phyloP scores from a whole-genome alignment of 2,329 filamentous ascomycete genomes.

The Penicillium rolfsii region DNA sequence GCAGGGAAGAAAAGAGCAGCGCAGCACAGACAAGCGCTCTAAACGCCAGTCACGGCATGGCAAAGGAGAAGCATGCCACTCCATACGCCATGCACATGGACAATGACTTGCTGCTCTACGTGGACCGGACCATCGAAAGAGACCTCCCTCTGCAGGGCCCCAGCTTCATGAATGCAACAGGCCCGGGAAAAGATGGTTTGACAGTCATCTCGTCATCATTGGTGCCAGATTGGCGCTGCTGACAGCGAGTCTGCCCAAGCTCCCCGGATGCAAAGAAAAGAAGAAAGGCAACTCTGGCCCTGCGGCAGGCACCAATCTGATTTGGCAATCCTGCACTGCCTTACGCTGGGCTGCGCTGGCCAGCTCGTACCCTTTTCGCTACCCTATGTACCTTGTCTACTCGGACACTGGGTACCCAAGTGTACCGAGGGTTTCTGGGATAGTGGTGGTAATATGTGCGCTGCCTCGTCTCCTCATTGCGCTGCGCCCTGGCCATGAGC shows the following conservation, averaged over 20 bases:
- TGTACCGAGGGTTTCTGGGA: background rate
- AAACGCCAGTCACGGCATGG: slow-evolving; percentile 33
- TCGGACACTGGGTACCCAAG: slow-evolving; percentile 1
- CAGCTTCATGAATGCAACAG: slow-evolving; percentile 19
- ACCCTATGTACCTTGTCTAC: slow-evolving; percentile 7
- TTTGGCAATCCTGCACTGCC: background rate
- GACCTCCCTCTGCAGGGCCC: slow-evolving; percentile 16
- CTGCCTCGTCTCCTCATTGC: background rate
- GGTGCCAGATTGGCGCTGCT: slow-evolving; percentile 24
- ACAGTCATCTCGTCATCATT: slow-evolving; percentile 22
- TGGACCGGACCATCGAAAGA: slow-evolving; percentile 15
- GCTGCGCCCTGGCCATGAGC: slow-evolving; percentile 14
- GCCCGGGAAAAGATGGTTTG: slow-evolving; percentile 9
- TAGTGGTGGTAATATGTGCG: background rate
- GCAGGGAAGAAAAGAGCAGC: slow-evolving; percentile 16
- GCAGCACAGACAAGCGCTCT: slow-evolving; percentile 38
- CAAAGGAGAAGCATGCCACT: slow-evolving; percentile 13
- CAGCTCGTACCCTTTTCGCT: background rate
- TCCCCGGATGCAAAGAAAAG: background rate
- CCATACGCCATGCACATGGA: slow-evolving; percentile 23
- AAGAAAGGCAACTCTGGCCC: slow-evolving; percentile 6
- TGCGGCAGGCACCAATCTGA: slow-evolving; percentile 19
- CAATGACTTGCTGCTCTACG: slow-evolving; percentile 26
- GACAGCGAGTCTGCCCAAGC: slow-evolving; percentile 19
- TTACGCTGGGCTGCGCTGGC: slow-evolving; percentile 4